These are phyloP conservation scores for Ascoidea rubescens DNA, from an alignment of 805 yeast species.

Conservation along the genomic window DNA sequence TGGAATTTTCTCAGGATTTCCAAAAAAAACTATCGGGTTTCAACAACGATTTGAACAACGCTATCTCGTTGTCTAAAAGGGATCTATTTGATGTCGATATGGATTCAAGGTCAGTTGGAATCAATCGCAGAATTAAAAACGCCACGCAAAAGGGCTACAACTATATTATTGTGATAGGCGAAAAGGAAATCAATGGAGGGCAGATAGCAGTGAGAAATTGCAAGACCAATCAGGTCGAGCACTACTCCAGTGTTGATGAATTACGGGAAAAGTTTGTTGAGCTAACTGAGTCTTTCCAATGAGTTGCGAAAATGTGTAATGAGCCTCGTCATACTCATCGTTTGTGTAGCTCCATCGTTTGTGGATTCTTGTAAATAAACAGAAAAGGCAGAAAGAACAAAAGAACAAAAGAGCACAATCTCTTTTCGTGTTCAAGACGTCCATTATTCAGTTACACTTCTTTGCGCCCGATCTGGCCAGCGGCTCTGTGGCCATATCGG, in stretches of 20 bases:
- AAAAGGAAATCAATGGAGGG: slow-evolving; percentile 51
- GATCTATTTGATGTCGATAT: slow-evolving; percentile 61
- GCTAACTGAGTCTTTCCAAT: slow-evolving; percentile 29
- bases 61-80: slow-evolving; percentile 37
- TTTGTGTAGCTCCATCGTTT: too few species aligned
- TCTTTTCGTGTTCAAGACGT: too few species aligned
- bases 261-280: slow-evolving; percentile 36
- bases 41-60: slow-evolving; percentile 14
- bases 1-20: slow-evolving; percentile 36
- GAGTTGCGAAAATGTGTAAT: too few species aligned
- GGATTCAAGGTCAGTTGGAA: slow-evolving; percentile 61
- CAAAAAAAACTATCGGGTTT: slow-evolving; percentile 24
- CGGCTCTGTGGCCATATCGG: too few species aligned
- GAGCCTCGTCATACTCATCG: too few species aligned
- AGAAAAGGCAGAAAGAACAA: too few species aligned
- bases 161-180: slow-evolving; percentile 78
- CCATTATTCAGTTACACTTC: too few species aligned
- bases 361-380: too few species aligned
- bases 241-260: slow-evolving; percentile 35
- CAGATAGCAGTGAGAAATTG: slow-evolving; percentile 43
- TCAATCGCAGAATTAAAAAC: slow-evolving; percentile 70
- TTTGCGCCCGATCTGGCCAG: too few species aligned
- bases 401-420: too few species aligned
- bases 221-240: slow-evolving; percentile 20
- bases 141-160: slow-evolving; percentile 65